A percentile compares a stretch with the other conserved stretches of the same genome.
Evolutionary conservation across 2,329 filamentous ascomycete species (phyloP).

Genomic region (Talaromyces pinophilus): DNA sequence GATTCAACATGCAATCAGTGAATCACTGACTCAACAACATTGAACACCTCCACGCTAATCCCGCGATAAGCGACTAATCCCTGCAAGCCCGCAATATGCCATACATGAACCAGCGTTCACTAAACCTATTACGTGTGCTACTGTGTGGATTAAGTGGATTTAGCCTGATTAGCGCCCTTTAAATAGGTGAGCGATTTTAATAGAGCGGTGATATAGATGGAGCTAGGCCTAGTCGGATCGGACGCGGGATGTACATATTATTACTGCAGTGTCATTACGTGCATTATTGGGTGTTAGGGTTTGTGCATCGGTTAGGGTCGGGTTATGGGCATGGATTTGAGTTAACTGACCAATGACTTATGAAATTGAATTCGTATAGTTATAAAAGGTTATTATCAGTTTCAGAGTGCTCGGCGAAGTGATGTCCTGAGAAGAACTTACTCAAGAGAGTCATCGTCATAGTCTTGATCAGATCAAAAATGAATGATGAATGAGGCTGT

Average conservation of each 20-base stretch:
- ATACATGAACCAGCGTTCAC: conserved; percentile 1
- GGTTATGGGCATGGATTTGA: neutral
- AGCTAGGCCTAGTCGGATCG: conserved; percentile 12
- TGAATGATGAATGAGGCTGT: neutral
- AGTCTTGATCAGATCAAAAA: neutral
- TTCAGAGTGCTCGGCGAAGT: neutral
- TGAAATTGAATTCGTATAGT: too few species aligned
- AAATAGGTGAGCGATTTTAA: conserved; percentile 9
- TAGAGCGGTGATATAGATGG: neutral
- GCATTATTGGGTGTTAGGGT: neutral
- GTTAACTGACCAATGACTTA: too few species aligned
- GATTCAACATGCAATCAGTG: neutral
- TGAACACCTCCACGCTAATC: neutral
- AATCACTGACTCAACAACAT: neutral
- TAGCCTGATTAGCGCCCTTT: neutral
- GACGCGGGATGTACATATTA: neutral
- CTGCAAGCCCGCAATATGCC: conserved; percentile 8
- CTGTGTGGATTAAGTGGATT: neutral
- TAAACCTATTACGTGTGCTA: neutral
- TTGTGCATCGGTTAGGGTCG: neutral
- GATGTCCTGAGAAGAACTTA: too few species aligned
- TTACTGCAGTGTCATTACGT: neutral
- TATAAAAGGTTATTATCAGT: neutral
- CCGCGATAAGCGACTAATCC: conserved; percentile 5
- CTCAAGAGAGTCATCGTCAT: neutral